These are phyloP conservation scores for Incumbomyces delicatus DNA, from an alignment of 2,329 filamentous ascomycete species.

Conservation along the genomic window DNA sequence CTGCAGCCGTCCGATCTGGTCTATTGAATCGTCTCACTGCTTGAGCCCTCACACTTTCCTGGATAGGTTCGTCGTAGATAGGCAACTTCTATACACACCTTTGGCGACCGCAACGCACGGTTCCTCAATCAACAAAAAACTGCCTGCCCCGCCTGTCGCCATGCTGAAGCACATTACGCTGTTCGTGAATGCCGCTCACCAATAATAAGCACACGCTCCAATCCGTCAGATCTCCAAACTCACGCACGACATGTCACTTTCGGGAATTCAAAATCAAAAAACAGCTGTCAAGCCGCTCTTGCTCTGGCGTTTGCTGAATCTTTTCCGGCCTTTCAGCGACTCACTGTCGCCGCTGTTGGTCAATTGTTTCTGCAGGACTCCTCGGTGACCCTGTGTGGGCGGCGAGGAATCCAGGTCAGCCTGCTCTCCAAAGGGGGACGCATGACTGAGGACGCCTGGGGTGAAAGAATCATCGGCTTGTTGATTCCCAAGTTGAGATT, in stretches of 20 bases:
- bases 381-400: slow-evolving; percentile 27
- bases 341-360: slow-evolving; percentile 37
- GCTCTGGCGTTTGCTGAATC: slow-evolving; percentile 85
- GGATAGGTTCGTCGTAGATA: too few species aligned
- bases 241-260: too few species aligned
- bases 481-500: slow-evolving; percentile 32
- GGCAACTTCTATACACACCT: too few species aligned
- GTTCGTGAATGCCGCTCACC: too few species aligned
- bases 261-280: slow-evolving; percentile 45
- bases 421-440: slow-evolving; percentile 34
- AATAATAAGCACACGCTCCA: too few species aligned
- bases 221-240: too few species aligned
- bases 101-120: too few species aligned
- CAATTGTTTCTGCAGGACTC: slow-evolving; percentile 34
- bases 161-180: too few species aligned
- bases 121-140: too few species aligned
- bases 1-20: neutral
- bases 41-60: too few species aligned
- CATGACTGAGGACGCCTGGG: slow-evolving; percentile 60
- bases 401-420: slow-evolving; percentile 28
- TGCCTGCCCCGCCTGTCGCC: too few species aligned
- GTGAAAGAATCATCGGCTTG: slow-evolving; percentile 54
- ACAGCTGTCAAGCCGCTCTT: slow-evolving; percentile 88
- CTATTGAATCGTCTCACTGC: too few species aligned
- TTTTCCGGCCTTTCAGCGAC: slow-evolving; percentile 49